Evolutionary conservation across 1,284 basidiomycete genomes (phyloP).

Genomic region (Sphagnurus paluster): DNA sequence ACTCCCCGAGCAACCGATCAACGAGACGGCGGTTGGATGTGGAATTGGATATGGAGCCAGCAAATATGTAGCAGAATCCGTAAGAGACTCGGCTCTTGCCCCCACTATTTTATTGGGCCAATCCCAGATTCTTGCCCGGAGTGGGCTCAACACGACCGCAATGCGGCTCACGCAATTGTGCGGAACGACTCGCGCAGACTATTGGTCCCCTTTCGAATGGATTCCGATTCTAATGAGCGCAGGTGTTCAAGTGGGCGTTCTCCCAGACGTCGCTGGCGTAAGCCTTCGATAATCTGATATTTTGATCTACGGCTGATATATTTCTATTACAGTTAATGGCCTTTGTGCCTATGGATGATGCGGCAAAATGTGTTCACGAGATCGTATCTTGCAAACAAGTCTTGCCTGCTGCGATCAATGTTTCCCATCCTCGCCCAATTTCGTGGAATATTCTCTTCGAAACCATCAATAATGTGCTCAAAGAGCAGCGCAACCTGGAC

Average conservation of each 20-base stretch:
- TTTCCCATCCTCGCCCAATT: conserved; percentile 20
- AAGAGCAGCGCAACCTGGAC: neutral
- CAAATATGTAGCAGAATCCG: conserved; percentile 23
- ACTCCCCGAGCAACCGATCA: conserved; percentile 20
- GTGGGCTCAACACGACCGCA: conserved; percentile 17
- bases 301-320: neutral
- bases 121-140: conserved; percentile 11
- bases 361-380: conserved; percentile 15
- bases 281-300: neutral
- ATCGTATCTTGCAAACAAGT: conserved; percentile 10
- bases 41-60: conserved; percentile 24
- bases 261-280: conserved; percentile 17
- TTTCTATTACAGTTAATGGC: conserved; percentile 16
- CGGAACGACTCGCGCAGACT: conserved; percentile 18
- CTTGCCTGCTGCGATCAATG: conserved; percentile 13
- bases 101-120: neutral
- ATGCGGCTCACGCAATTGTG: conserved; percentile 21
- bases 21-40: conserved; percentile 16
- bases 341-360: conserved; percentile 20
- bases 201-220: conserved; percentile 25
- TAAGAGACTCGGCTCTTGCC: conserved; percentile 3
- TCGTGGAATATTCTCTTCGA: conserved; percentile 13
- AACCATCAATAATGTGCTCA: conserved; percentile 6
- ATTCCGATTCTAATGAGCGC: conserved; percentile 22
- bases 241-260: conserved; percentile 17